Percentiles rank a stretch among this genome's conserved stretches.
Conservation (phyloP, 1,284 basidiomycete genomes). For the Rhizoctonia solani region DNA sequence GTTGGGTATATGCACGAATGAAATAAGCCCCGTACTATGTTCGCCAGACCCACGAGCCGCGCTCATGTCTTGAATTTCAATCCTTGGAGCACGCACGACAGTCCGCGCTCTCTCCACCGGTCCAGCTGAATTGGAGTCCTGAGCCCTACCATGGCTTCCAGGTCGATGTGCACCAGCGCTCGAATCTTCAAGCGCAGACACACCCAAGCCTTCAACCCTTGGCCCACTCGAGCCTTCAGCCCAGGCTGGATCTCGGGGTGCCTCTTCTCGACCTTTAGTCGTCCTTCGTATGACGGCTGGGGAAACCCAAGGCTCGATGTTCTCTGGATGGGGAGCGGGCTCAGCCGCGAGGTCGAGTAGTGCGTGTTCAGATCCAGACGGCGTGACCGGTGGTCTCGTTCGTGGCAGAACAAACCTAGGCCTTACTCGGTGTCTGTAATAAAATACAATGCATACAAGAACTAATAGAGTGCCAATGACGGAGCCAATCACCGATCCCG, state of each 20-base stretch:
- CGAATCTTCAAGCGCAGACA: background rate
- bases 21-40: too few relatives aligned
- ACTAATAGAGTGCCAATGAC: background rate
- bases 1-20: too few relatives aligned
- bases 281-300: background rate
- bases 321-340: slow-evolving; percentile 13
- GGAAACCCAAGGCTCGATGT: slow-evolving; percentile 22
- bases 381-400: background rate
- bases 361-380: slow-evolving; percentile 4
- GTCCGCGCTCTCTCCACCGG: too few relatives aligned
- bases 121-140: too few relatives aligned
- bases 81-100: too few relatives aligned
- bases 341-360: slow-evolving; percentile 16
- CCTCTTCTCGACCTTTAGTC: background rate
- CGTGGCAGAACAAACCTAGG: background rate
- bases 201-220: too few relatives aligned
- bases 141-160: too few relatives aligned
- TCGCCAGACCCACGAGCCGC: too few relatives aligned
- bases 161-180: too few relatives aligned
- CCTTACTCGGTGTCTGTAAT: background rate
- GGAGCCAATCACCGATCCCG: slow-evolving; percentile 1
- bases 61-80: too few relatives aligned
- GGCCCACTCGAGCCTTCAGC: background rate
- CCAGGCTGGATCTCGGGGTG: background rate
- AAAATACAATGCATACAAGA: background rate